Evolutionary conservation across 169 alveolate genomes (phyloP).

Genomic region (Eimeria zaria): DNA sequence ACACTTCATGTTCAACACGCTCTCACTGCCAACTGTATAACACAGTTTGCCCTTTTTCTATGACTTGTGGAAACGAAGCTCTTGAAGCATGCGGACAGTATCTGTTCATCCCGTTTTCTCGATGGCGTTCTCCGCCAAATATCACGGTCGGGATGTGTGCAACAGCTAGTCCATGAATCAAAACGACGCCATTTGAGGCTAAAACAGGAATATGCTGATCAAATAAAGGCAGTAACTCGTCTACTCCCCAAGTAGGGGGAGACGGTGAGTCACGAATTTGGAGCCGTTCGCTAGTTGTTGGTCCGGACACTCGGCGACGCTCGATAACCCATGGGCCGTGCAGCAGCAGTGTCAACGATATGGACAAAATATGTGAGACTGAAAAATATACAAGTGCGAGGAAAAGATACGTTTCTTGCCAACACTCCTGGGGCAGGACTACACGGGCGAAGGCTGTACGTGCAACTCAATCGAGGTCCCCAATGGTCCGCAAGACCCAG

Average conservation of each 20-base stretch:
- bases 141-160: not conserved
- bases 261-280: not conserved
- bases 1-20: not conserved
- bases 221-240: not conserved
- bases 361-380: not conserved
- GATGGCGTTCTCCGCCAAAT: not conserved
- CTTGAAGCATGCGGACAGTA: not conserved
- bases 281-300: constrained; percentile 77
- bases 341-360: not conserved
- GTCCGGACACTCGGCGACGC: constrained; percentile 16
- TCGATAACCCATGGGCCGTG: constrained; percentile 3
- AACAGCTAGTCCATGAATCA: not conserved
- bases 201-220: too few relatives aligned
- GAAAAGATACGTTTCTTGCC: not conserved
- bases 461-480: constrained; percentile 72
- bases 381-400: not conserved
- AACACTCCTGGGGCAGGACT: not conserved
- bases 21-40: not conserved
- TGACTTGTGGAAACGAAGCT: not conserved
- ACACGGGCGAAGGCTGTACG: constrained; percentile 14
- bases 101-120: not conserved
- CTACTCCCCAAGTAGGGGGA: constrained; percentile 19
- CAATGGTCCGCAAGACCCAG: constrained; percentile 13
- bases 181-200: not conserved
- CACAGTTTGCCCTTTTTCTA: not conserved